Evolutionary conservation across 192 early-diverging fungal genomes (phyloP), one percentile per base, ranked within the genome.

Genomic region (Coemansia biformis): DNA sequence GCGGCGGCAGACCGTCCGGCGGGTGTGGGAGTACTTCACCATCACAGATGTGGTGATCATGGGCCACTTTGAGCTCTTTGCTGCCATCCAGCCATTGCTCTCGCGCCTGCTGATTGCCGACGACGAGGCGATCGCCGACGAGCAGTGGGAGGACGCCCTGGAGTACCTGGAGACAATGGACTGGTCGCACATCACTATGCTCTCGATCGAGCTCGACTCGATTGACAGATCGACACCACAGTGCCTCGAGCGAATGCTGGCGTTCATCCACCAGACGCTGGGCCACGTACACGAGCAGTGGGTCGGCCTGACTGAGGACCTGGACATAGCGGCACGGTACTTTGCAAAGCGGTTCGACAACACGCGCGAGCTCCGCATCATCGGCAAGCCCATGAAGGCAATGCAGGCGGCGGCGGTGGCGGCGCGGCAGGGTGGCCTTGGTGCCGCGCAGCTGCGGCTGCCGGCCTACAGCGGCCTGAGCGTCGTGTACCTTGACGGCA

Each of bases 11-110:
- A 29, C 51, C 2, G 12, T 55, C 8, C 23, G 16, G 1, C 46
- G 36, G 4, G 57, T 54, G 0, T 66, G 46, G 46, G 64, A 66
- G 42, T 66, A 59, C 47, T 66, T 66, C 29, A 32, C 64, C 5
- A 15, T 66, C 6, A 51, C 46, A 0, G 51, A 59, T 12, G 33
- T 55, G 1, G 30, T 66, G 6, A 26, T 41, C 1, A 15, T 40
- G 1, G 30, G 19, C 7, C 16, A 19, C 0, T 5, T 21, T 1
- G 12, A 29, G 2, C 8, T 8, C n/a, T 66, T 66, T 42, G 9
- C 28, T 1, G 9, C 13, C 8, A 24, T 66, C 1, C 63, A 58
- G 42, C 51, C 41, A 14, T 32, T 37, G 3, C 33, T 66, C 0
- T 37, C 50, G 3, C 64, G 64, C 1, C 18, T 66, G n/a, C 40